A percentile compares a stretch with the other conserved stretches of the same genome.
phyloP scores from a whole-genome alignment of 164 flowering plant genomes.

The Nymphaea colorata region DNA sequence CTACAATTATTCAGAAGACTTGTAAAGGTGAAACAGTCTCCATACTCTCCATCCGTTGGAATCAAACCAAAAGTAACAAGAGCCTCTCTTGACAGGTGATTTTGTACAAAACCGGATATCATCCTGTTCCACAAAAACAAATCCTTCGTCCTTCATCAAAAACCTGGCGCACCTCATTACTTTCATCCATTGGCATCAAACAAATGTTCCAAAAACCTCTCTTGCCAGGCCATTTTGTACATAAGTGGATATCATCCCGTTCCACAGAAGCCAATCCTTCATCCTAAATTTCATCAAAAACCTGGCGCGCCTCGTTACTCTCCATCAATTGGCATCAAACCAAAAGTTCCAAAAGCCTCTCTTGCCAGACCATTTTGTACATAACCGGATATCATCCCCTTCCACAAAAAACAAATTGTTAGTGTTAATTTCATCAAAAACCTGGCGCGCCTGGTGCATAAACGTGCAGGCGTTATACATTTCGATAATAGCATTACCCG shows the following conservation, averaged over 20 bases:
- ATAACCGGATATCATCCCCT: slow-evolving; percentile 54
- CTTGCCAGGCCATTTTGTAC: slow-evolving; percentile 21
- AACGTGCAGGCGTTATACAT: slow-evolving; percentile 39
- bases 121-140: slow-evolving; percentile 62
- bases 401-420: slow-evolving; percentile 55
- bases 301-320: slow-evolving; percentile 20
- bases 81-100: slow-evolving; percentile 25
- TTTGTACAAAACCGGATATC: slow-evolving; percentile 41
- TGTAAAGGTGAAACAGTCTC: slow-evolving; percentile 43
- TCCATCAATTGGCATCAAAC: slow-evolving; percentile 31
- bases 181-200: slow-evolving; percentile 28
- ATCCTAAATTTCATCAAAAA: not conserved
- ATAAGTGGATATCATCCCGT: slow-evolving; percentile 54
- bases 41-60: slow-evolving; percentile 26
- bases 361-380: slow-evolving; percentile 21
- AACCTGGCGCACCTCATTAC: slow-evolving; percentile 16
- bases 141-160: slow-evolving; percentile 17
- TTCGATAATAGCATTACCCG: slow-evolving; percentile 34
- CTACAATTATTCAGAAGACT: slow-evolving; percentile 35
- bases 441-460: slow-evolving; percentile 30
- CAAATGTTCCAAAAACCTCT: slow-evolving; percentile 31
- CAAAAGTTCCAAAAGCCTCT: slow-evolving; percentile 31
- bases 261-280: slow-evolving; percentile 58
- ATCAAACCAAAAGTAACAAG: slow-evolving; percentile 29
- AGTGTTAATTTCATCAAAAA: slow-evolving; percentile 24